A percentile compares a stretch with the other conserved stretches of the same genome.
These are phyloP conservation scores for Lyophyllum shimeji DNA, from an alignment of 768 basidiomycete genomes.

Conservation along the genomic window DNA sequence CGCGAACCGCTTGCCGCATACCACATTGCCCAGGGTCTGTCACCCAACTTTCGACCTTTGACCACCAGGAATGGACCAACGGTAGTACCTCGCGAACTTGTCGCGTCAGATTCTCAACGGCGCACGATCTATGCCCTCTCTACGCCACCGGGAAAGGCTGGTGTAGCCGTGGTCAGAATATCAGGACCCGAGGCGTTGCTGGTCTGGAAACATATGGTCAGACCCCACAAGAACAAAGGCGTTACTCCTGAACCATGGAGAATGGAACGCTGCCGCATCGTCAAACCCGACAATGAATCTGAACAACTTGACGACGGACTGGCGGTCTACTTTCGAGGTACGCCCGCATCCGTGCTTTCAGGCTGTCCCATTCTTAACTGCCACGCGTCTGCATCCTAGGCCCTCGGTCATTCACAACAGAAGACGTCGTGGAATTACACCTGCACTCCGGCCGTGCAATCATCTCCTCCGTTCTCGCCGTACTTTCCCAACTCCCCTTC, in stretches of 20 bases:
- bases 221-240: conserved; percentile 9
- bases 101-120: conserved; percentile 53
- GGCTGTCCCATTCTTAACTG: neutral
- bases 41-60: neutral
- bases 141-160: conserved; percentile 83
- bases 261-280: conserved; percentile 67
- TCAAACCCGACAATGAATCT: conserved; percentile 53
- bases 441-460: conserved; percentile 86
- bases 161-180: conserved; percentile 78
- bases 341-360: conserved; percentile 13
- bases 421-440: conserved; percentile 83
- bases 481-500: conserved; percentile 58
- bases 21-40: neutral
- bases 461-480: conserved; percentile 64
- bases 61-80: neutral
- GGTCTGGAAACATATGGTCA: conserved; percentile 64
- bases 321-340: conserved; percentile 81
- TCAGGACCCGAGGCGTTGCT: conserved; percentile 72
- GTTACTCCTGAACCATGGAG: conserved; percentile 56
- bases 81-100: conserved; percentile 6
- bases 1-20: neutral
- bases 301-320: conserved; percentile 78
- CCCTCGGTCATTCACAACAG: conserved; percentile 80
- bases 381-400: conserved; percentile 36
- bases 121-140: conserved; percentile 86